Conservation (phyloP, 164 flowering plant species). For the Macadamia integrifolia region DNA sequence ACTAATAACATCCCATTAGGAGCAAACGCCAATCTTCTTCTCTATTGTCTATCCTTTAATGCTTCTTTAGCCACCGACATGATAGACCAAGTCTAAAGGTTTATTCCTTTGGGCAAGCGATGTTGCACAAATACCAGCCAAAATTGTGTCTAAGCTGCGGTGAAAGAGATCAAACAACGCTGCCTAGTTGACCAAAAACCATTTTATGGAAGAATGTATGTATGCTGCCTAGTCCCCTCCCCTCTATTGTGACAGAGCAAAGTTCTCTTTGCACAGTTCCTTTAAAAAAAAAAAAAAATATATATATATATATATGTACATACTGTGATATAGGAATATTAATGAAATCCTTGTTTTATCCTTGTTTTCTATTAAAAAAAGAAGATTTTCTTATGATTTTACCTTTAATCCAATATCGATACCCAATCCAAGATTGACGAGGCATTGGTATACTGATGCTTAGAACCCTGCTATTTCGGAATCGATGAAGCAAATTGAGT, state of each 20-base stretch:
- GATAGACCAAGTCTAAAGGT: conserved; percentile 11
- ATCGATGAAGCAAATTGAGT: too few species aligned
- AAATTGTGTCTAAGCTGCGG: conserved; percentile 13
- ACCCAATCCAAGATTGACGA: too few species aligned
- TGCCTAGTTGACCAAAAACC: conserved; percentile 18
- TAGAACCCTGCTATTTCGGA: too few species aligned
- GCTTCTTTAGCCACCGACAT: not conserved
- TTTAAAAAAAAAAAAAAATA: too few species aligned
- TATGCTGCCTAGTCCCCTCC: not conserved
- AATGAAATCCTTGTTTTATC: too few species aligned
- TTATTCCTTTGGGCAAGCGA: conserved; percentile 28
- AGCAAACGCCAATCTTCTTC: conserved; percentile 19
- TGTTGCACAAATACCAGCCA: conserved; percentile 8
- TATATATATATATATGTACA: too few species aligned
- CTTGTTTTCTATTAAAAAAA: too few species aligned
- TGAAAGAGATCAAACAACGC: not conserved
- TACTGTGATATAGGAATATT: too few species aligned
- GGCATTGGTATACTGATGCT: too few species aligned
- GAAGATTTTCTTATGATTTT: too few species aligned
- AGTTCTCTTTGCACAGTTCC: too few species aligned
- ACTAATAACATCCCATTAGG: conserved; percentile 7
- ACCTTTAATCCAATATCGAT: too few species aligned
- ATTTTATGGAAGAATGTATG: conserved; percentile 19
- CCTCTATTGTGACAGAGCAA: not conserved
- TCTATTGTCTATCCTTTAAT: conserved; percentile 8